Conservation (phyloP, 257 asterid species). For the Nicotiana knightiana region DNA sequence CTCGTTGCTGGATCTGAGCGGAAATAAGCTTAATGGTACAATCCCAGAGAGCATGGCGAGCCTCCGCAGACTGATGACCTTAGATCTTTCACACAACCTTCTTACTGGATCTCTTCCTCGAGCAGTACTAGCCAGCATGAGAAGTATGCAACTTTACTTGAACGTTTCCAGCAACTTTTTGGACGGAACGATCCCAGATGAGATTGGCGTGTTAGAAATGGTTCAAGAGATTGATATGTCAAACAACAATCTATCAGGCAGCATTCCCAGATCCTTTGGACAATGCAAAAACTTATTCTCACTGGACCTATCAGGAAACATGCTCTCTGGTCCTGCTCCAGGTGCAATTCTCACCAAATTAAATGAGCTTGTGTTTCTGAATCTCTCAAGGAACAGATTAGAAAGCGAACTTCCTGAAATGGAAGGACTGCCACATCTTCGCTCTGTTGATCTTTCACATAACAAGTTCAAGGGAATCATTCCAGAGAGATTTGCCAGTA, state of each 20-base stretch:
- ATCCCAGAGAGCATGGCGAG: constrained; percentile 39
- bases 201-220: constrained; percentile 58
- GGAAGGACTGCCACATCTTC: constrained; percentile 30
- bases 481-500: constrained; percentile 41
- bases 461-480: constrained; percentile 59
- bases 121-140: constrained; percentile 43
- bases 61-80: constrained; percentile 32
- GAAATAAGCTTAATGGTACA: constrained; percentile 65
- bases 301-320: constrained; percentile 62
- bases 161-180: constrained; percentile 60
- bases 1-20: constrained; percentile 52
- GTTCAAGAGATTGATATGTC: constrained; percentile 69
- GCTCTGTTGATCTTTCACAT: constrained; percentile 54
- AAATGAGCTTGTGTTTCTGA: constrained; percentile 38
- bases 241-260: constrained; percentile 51
- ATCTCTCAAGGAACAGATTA: constrained; percentile 57
- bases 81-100: constrained; percentile 59
- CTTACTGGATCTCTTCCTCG: constrained; percentile 47
- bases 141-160: constrained; percentile 54
- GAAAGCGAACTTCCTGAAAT: constrained; percentile 53
- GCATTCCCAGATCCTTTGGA: constrained; percentile 40
- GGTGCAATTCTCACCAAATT: constrained; percentile 36
- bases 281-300: constrained; percentile 52
- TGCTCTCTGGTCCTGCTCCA: constrained; percentile 39
- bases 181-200: constrained; percentile 54